These are phyloP conservation scores for Salix brachista DNA, from an alignment of 345 rosid species.

Conservation along the genomic window DNA sequence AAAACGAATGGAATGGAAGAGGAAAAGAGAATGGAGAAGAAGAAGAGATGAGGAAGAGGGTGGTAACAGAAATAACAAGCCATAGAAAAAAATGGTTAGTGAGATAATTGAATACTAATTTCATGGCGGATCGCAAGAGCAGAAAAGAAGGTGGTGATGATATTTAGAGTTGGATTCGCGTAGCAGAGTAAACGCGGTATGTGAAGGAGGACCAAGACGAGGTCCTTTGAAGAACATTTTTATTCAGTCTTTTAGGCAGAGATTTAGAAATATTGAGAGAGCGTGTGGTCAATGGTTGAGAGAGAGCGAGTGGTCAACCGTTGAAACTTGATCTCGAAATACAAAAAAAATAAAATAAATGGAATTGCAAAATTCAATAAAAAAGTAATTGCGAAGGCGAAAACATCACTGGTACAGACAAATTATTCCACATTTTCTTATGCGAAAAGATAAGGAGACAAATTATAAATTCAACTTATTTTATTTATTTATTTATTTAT, in stretches of 20 bases:
- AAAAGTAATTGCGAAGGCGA: no score
- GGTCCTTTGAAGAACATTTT: neutral
- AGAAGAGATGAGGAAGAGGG: neutral
- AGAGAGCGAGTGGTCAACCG: neutral
- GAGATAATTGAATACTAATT: conserved; percentile 4
- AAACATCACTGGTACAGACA: no score
- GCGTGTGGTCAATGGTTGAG: neutral
- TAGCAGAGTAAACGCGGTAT: conserved; percentile 19
- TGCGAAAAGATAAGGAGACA: no score
- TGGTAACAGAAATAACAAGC: neutral
- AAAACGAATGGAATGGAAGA: conserved; percentile 8
- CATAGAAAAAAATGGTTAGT: conserved; percentile 12
- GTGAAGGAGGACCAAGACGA: conserved; percentile 17
- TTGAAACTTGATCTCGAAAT: neutral
- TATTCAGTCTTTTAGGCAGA: no score
- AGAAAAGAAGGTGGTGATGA: neutral
- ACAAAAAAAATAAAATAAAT: neutral
- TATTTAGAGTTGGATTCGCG: neutral
- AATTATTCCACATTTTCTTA: no score
- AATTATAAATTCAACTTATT: no score
- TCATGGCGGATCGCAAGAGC: neutral
- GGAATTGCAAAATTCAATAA: no score
- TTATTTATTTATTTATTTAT: no score
- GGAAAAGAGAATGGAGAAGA: conserved; percentile 3
- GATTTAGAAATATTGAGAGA: neutral